A percentile compares a stretch with the other conserved stretches of the same genome.
Evolutionary conservation across 2,329 filamentous ascomycete genomes (phyloP).

Genomic region (Penicillium palitans): DNA sequence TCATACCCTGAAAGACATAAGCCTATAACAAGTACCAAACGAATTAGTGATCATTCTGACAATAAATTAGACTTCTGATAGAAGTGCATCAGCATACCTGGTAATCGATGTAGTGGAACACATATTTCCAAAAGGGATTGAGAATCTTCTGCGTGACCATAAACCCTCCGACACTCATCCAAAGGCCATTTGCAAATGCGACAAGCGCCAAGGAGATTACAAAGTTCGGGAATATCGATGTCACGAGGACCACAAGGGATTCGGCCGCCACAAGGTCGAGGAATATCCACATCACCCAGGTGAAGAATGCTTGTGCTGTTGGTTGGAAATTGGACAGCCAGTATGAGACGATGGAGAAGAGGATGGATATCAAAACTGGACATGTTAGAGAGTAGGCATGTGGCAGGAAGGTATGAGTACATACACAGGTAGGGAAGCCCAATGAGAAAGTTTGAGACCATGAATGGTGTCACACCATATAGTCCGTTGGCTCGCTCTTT

Average conservation of each 20-base stretch:
- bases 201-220: slow-evolving; percentile 76
- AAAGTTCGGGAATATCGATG: slow-evolving; percentile 72
- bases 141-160: slow-evolving; percentile 70
- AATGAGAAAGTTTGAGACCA: slow-evolving; percentile 77
- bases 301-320: slow-evolving; percentile 67
- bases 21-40: slow-evolving; percentile 35
- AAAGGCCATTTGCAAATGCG: slow-evolving; percentile 83
- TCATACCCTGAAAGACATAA: slow-evolving; percentile 90
- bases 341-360: slow-evolving; percentile 76
- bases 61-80: background rate
- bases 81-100: slow-evolving; percentile 49
- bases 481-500: slow-evolving; percentile 82
- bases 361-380: slow-evolving; percentile 66
- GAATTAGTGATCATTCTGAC: background rate
- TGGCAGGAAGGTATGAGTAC: slow-evolving; percentile 12
- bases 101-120: slow-evolving; percentile 87
- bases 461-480: slow-evolving; percentile 71
- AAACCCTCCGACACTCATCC: slow-evolving; percentile 86
- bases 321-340: slow-evolving; percentile 77
- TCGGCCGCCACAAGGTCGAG: slow-evolving; percentile 80
- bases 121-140: slow-evolving; percentile 83
- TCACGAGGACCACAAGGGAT: slow-evolving; percentile 75
- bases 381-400: slow-evolving; percentile 10
- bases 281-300: slow-evolving; percentile 81
- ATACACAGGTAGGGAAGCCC: slow-evolving; percentile 74